Evolutionary conservation across 192 early-diverging fungal genomes (phyloP).

Genomic region (Coemansia sp.): DNA sequence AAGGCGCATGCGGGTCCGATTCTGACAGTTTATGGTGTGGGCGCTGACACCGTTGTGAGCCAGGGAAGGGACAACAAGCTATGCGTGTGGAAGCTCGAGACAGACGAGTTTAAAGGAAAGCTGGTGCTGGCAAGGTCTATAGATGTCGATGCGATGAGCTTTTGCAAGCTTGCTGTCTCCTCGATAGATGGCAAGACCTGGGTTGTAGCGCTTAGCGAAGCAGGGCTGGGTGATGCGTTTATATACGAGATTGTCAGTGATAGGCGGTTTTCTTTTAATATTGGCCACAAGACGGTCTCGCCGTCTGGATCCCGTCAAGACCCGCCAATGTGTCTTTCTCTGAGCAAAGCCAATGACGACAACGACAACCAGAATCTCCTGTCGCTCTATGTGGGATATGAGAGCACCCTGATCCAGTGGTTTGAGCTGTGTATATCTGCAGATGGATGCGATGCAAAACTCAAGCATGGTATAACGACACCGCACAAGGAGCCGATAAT

Average conservation of each 20-base stretch:
- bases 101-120: slow-evolving; percentile 27
- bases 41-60: slow-evolving; percentile 27
- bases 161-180: slow-evolving; percentile 40
- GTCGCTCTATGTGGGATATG: slow-evolving; percentile 38
- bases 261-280: slow-evolving; percentile 7
- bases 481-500: slow-evolving; percentile 47
- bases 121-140: slow-evolving; percentile 13
- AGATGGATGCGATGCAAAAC: background rate
- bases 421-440: slow-evolving; percentile 15
- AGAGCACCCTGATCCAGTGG: slow-evolving; percentile 33
- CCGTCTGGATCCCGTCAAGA: slow-evolving; percentile 30
- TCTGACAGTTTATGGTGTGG: slow-evolving; percentile 22
- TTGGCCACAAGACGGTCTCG: slow-evolving; percentile 26
- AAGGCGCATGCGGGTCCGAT: slow-evolving; percentile 35
- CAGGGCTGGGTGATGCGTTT: slow-evolving; percentile 24
- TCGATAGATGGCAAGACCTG: slow-evolving; percentile 4
- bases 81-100: slow-evolving; percentile 29
- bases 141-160: slow-evolving; percentile 47
- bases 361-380: slow-evolving; percentile 3
- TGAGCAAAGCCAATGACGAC: background rate
- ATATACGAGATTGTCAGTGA: slow-evolving; percentile 15
- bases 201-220: slow-evolving; percentile 28
- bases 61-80: slow-evolving; percentile 54
- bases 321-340: slow-evolving; percentile 41
- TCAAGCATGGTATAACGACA: slow-evolving; percentile 1